These are phyloP conservation scores for Theileria sp. DNA, from an alignment of 169 alveolate genomes.

Conservation along the genomic window DNA sequence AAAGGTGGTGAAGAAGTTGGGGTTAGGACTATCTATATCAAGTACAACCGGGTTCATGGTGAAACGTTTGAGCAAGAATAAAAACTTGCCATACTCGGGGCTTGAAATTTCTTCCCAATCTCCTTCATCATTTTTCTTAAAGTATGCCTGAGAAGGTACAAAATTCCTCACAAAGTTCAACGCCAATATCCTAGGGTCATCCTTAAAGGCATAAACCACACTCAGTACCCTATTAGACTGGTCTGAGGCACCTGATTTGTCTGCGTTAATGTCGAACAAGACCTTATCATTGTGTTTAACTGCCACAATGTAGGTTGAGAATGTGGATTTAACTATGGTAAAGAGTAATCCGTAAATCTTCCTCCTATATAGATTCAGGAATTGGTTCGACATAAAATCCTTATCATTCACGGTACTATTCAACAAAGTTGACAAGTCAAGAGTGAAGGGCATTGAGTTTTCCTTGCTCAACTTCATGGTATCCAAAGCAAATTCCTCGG, in stretches of 20 bases:
- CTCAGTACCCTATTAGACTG: not conserved
- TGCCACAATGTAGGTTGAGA: not conserved
- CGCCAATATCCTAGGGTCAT: not conserved
- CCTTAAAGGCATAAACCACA: not conserved
- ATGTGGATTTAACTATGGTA: not conserved
- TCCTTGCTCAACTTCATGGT: not conserved
- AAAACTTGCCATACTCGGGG: not conserved
- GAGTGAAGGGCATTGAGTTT: not conserved
- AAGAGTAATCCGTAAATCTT: slow-evolving; percentile 1
- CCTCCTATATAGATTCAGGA: not conserved
- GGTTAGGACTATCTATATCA: slow-evolving; percentile 4
- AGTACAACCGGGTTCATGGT: slow-evolving; percentile 5
- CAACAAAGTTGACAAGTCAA: not conserved
- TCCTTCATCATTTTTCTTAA: not conserved
- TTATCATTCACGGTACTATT: not conserved
- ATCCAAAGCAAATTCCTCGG: not conserved
- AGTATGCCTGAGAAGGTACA: not conserved
- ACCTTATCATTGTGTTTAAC: not conserved
- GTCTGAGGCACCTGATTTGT: not conserved
- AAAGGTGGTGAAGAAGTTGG: not conserved
- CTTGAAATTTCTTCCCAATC: slow-evolving; percentile 3
- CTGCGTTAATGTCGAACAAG: not conserved
- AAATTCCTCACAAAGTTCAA: slow-evolving; percentile 5
- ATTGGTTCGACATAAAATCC: not conserved
- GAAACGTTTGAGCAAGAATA: not conserved